These are phyloP conservation scores for Chaetomium strumarium DNA, from an alignment of 2,329 filamentous ascomycete species.

Conservation along the genomic window DNA sequence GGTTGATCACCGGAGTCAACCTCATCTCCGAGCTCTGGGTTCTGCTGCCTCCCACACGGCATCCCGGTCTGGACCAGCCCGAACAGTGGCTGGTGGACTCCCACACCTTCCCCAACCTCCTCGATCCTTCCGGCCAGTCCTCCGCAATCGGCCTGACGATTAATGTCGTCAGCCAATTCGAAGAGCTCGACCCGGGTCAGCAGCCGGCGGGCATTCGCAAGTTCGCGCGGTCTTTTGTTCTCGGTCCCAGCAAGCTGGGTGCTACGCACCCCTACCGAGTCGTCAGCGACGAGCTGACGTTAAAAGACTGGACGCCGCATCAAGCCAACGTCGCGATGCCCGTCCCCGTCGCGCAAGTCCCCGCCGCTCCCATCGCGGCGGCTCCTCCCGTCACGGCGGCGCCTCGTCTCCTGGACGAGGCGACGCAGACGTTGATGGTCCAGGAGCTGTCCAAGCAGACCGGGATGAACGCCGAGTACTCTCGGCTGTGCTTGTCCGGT, in stretches of 20 bases:
- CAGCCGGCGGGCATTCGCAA: slow-evolving; percentile 60
- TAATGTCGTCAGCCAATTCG: slow-evolving; percentile 76
- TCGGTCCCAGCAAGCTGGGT: slow-evolving; percentile 66
- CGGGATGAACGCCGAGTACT: slow-evolving; percentile 72
- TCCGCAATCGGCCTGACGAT: slow-evolving; percentile 66
- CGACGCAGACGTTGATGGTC: slow-evolving; percentile 59
- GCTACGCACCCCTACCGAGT: slow-evolving; percentile 52
- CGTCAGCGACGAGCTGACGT: slow-evolving; percentile 69
- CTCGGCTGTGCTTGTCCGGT: slow-evolving; percentile 72
- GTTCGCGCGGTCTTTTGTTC: slow-evolving; percentile 75
- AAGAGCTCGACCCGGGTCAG: slow-evolving; percentile 59
- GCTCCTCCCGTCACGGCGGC: background rate
- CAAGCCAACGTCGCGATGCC: slow-evolving; percentile 35
- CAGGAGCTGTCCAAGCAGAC: slow-evolving; percentile 71
- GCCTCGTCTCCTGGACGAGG: slow-evolving; percentile 10
- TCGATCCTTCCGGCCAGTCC: slow-evolving; percentile 61
- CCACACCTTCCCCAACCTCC: slow-evolving; percentile 64
- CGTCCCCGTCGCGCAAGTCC: slow-evolving; percentile 18
- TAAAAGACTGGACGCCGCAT: slow-evolving; percentile 55
- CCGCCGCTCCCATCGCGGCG: slow-evolving; percentile 2
- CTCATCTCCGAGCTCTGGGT: slow-evolving; percentile 65
- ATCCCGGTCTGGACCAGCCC: slow-evolving; percentile 64
- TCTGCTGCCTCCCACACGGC: slow-evolving; percentile 63
- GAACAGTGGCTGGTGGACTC: slow-evolving; percentile 80
- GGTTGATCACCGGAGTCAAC: slow-evolving; percentile 58